Conservation (phyloP, 2,329 filamentous ascomycete genomes). For the Botrytis squamosa region DNA sequence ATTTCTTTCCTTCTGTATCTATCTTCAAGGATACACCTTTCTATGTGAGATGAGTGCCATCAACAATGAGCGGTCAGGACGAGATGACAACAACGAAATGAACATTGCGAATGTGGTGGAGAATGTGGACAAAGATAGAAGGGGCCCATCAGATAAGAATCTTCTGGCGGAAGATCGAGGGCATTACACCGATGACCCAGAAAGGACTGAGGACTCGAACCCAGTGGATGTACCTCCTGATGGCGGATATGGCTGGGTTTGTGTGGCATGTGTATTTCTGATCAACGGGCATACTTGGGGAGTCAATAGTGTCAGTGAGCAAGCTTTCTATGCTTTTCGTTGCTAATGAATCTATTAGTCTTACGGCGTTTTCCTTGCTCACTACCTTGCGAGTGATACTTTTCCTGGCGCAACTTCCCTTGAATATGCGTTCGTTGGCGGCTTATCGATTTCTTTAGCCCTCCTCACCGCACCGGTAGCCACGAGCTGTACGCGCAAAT, state of each 20-base stretch:
- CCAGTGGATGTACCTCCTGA: slow-evolving; percentile 47
- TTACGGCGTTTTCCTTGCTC: slow-evolving; percentile 74
- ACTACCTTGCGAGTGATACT: slow-evolving; percentile 65
- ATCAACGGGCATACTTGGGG: slow-evolving; percentile 52
- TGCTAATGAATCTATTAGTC: slow-evolving; percentile 41
- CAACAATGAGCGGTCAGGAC: slow-evolving; percentile 9
- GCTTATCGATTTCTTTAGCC: slow-evolving; percentile 63
- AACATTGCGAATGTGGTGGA: not conserved
- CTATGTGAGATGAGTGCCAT: not conserved
- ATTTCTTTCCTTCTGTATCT: not conserved
- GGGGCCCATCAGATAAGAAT: not conserved
- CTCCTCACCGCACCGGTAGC: slow-evolving; percentile 64
- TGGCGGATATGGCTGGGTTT: slow-evolving; percentile 59
- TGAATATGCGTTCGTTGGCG: slow-evolving; percentile 76
- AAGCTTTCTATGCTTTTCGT: not conserved
- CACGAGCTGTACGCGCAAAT: slow-evolving; percentile 48
- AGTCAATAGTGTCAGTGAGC: slow-evolving; percentile 38
- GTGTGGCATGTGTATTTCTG: slow-evolving; percentile 45
- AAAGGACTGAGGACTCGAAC: slow-evolving; percentile 13
- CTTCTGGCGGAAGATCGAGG: not conserved
- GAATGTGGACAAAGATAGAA: not conserved
- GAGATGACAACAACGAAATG: slow-evolving; percentile 8
- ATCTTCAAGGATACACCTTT: not conserved
- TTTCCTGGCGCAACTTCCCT: slow-evolving; percentile 64
- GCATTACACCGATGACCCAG: not conserved